A percentile compares a stretch with the other conserved stretches of the same genome.
These are phyloP conservation scores for Talaromyces trachyspermus DNA, from an alignment of 495 filamentous ascomycete genomes.

Conservation along the genomic window DNA sequence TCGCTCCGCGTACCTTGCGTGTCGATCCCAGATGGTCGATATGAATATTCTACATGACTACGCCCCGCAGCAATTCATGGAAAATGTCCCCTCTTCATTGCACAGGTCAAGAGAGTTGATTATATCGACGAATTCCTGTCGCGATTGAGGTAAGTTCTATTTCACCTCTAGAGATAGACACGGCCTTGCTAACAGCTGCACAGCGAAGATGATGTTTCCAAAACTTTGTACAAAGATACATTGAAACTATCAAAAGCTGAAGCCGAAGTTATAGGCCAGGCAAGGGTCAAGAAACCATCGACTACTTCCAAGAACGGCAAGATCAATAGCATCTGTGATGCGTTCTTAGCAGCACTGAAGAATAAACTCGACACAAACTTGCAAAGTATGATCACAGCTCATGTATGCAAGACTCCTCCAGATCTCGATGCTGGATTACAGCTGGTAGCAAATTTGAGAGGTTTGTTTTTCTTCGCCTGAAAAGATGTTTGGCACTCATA, in stretches of 20 bases:
- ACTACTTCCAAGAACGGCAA: constrained; percentile 44
- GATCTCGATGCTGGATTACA: constrained; percentile 77
- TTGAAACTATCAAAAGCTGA: constrained; percentile 30
- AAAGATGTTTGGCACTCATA: no score
- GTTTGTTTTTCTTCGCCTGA: constrained; percentile 22
- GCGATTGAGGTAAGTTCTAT: constrained; percentile 59
- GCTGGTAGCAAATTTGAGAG: constrained; percentile 68
- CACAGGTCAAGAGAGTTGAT: constrained; percentile 77
- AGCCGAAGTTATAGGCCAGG: constrained; percentile 16
- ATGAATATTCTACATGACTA: constrained; percentile 99
- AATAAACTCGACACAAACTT: constrained; percentile 59
- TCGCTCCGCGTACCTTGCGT: constrained; percentile 72
- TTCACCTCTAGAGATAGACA: not conserved
- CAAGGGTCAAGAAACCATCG: not conserved
- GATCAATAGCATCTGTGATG: constrained; percentile 84
- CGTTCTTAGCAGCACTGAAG: constrained; percentile 62
- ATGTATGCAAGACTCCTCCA: constrained; percentile 87
- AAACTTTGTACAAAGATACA: constrained; percentile 91
- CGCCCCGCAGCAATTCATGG: constrained; percentile 72
- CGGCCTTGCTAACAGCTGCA: constrained; percentile 14
- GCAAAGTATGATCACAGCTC: constrained; percentile 88
- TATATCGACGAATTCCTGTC: constrained; percentile 91
- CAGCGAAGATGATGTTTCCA: constrained; percentile 88
- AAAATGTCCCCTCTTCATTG: constrained; percentile 69
- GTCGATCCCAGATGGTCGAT: constrained; percentile 87